Evolutionary conservation across 2,329 filamentous ascomycete species (phyloP), one percentile per base, ranked within the genome.

Genomic region (Sporothrix euskadiensis): DNA sequence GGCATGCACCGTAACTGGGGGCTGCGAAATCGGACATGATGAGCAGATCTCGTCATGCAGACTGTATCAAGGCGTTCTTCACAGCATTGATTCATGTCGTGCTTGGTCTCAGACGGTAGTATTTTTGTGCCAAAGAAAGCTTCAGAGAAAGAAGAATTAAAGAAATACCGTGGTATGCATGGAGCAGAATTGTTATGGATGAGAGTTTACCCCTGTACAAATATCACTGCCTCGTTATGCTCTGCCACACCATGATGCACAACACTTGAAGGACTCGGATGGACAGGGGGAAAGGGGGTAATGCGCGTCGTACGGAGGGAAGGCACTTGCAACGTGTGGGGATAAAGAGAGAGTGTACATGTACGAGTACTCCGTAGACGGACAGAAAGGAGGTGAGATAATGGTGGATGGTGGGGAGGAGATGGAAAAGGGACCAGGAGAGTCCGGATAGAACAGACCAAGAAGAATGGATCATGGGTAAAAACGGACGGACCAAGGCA

Each of bases 11-110:
- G n/a, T 9, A 30, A 26, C 30, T 16, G 56, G 26, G n/a, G 9
- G 19, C 56, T 59, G 56, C 56, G 56, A 59, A 59, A 59, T 59
- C 56, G 56, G 56, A 32, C 56, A 35, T 59, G 30, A 16, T 59
- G 56, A 59, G 16, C 56, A 16, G 16, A 14, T 32, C 30, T 59
- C 56, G 26, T 39, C 56, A 30, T 59, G 56, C 30, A 30, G 26
- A 16, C 26, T 59, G 6, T 35, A 22, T 41, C 9, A 10, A 65
- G 4, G 19, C 44, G 44, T 49, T 19, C 44, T 49, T 49, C 14
- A 49, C 14, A 19, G 19, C 14, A 4, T 19, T 14, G 7, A n/a
- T 35, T 19, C 9, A 65, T 26, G 9, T 7, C 35, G 19, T 44
- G 59, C 35, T 65, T 44, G 22, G 35, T 44, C 22, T n/a, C 59